A percentile compares a stretch with the other conserved stretches of the same genome.
phyloP scores from a whole-genome alignment of 2,329 filamentous ascomycete species.

The Teratosphaeria zuluensis region DNA sequence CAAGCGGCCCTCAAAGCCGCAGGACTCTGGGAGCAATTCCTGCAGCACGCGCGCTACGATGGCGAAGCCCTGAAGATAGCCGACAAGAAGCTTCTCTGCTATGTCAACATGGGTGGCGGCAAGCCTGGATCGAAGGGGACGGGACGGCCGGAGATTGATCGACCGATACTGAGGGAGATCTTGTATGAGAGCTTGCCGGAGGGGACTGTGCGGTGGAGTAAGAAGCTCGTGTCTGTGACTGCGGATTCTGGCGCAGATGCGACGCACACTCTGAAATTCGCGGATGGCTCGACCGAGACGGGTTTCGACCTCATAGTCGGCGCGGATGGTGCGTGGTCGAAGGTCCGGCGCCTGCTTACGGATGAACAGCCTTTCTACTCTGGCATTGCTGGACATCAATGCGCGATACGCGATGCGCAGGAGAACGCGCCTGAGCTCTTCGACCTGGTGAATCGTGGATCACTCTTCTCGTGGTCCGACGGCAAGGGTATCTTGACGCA shows the following conservation, averaged over 20 bases:
- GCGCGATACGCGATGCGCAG: constrained; percentile 22
- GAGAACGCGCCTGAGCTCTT: constrained; percentile 20
- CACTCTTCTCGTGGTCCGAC: constrained; percentile 21
- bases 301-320: constrained; percentile 35
- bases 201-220: constrained; percentile 23
- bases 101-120: constrained; percentile 14
- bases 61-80: constrained; percentile 33
- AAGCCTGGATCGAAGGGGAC: constrained; percentile 15
- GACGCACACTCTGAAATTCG: constrained; percentile 25
- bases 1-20: constrained; percentile 24
- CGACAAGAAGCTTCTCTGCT: constrained; percentile 29
- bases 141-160: constrained; percentile 30
- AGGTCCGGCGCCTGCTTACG: constrained; percentile 25
- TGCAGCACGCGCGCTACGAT: constrained; percentile 30
- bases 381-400: constrained; percentile 18
- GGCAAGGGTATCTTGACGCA: constrained; percentile 18
- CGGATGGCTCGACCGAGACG: constrained; percentile 23
- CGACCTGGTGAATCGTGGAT: constrained; percentile 26
- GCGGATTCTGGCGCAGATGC: constrained; percentile 6
- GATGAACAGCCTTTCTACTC: constrained; percentile 26
- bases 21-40: constrained; percentile 25
- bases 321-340: constrained; percentile 35
- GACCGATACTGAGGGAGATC: constrained; percentile 24
- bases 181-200: constrained; percentile 23
- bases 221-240: constrained; percentile 13